Evolutionary conservation across 441 rosid species (phyloP), one percentile per base, ranked within the genome.

Genomic region (Adansonia gregorii): DNA sequence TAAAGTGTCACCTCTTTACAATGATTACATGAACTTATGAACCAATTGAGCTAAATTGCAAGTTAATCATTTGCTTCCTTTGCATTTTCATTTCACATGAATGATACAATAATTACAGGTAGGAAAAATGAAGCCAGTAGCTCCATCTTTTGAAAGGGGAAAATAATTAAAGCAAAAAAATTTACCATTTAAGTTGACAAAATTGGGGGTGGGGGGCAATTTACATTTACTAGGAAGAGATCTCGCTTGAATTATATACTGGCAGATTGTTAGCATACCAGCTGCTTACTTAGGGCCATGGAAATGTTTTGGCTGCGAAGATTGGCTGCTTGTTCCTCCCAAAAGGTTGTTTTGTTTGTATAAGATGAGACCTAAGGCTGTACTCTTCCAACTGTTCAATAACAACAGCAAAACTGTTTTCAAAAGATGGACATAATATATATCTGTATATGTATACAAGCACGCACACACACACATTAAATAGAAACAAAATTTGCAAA

Each of bases 311-410:
- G 63, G 65, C 54, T 12, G 71, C 55, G 70, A 78, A 55, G 52
- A 82, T 43, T 10, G 76, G 78, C 73, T 66, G 84, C 78, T 69
- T 52, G 24, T 12, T 31, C 49, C 20, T 83, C 78, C 83, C 79
- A 80, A 61, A 72, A 58, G 79, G 77, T 67, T 83, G 84, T 78
- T 85, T 85, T 27, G 35, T 27, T 27, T 27, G 35, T 27, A 27
- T 27, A 27, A 27, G 35, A 27, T 27, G 35, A 27, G 91, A 85
- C 85, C 82, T 84, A 12, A 90, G 86, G 77, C 96, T 93, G 89
- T 76, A 81, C 75, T 93, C 96, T 72, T 88, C 86, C 67, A 86
- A 87, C 98, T 93, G 94, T 60, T 81, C 27, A 48, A 73, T 3
- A 31, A 35, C 19, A 24, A 43, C 81, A 67, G 67, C 56, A 65